Evolutionary conservation across 495 filamentous ascomycete genomes (phyloP), one percentile per base, ranked within the genome.

Genomic region (Talaromyces borbonicus): DNA sequence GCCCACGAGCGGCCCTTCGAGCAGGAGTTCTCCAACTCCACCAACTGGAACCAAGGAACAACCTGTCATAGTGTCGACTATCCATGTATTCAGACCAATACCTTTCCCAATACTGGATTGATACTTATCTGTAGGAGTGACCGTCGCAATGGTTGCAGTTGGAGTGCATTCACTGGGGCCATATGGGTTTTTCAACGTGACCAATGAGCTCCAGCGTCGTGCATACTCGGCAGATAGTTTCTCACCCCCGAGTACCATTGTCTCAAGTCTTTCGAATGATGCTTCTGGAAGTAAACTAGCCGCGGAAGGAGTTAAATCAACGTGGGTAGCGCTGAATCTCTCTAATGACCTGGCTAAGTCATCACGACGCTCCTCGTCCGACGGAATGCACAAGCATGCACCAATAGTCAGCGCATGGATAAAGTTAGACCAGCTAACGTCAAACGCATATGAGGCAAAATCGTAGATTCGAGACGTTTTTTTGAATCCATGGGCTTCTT

Each of bases 1-100:
- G 1, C 60, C 68, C 1, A 75, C 59, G 20, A 69, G 53, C 2
- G 69, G 67, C 0, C 73, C 73, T 54, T 74, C 71, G 26, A 78
- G 59, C 15, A 68, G 40, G 23, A 77, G 57, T 50, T 78, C 74
- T 8, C 73, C 74, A 5, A 72, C 55, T 1, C 52, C 45, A 3
- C 73, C 73, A 23, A 76, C 49, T 0, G 70, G 66, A 16, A 60
- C 52, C 6, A 77, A 61, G 2, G 53, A 49, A 36, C 72, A 49
- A 39, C 65, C 62, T 48, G 73, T 56, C 2, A 47, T 47, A 1
- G 67, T 60, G 29, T 73, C 61, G 8, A 70, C 64, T 38, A 77
- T 62, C 72, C 75, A 77, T 14, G 53, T 45, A 14, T 52, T 15
- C n/a, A 12, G 18, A 9, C 5, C 25, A 15, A 15, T 40, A n/a